Conservation (phyloP, 306 rosid genomes). For the Rosa lucieae region DNA sequence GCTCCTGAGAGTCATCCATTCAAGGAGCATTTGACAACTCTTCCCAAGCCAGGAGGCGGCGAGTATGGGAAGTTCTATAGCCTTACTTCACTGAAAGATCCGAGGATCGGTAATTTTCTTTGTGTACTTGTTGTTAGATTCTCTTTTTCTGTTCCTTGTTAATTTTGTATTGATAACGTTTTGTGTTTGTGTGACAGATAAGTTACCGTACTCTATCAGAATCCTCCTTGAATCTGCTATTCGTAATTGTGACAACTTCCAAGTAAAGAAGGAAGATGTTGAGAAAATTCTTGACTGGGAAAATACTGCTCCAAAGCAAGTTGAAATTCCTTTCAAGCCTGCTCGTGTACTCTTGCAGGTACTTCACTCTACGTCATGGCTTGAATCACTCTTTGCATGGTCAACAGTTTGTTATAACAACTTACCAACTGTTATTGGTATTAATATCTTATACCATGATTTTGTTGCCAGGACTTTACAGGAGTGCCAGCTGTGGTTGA, state of each 20-base stretch:
- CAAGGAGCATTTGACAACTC: conserved; percentile 78
- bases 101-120: conserved; percentile 70
- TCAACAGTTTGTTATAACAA: conserved; percentile 7
- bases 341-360: conserved; percentile 97
- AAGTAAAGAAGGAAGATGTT: conserved; percentile 86
- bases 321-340: conserved; percentile 92
- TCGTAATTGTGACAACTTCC: conserved; percentile 88
- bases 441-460: conserved; percentile 6
- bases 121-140: background rate
- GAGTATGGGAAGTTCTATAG: conserved; percentile 93
- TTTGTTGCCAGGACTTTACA: conserved; percentile 68
- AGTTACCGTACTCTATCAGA: conserved; percentile 74
- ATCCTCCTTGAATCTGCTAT: conserved; percentile 76
- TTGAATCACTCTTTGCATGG: background rate
- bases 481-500: conserved; percentile 97
- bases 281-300: conserved; percentile 95
- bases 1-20: conserved; percentile 79
- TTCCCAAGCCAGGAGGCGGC: conserved; percentile 95
- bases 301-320: conserved; percentile 62
- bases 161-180: conserved; percentile 11
- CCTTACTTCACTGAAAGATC: conserved; percentile 88
- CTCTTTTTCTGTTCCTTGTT: conserved; percentile 2
- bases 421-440: background rate
- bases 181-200: conserved; percentile 46
- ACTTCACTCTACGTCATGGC: background rate